Evolutionary conservation across 148 eudicot genomes (phyloP), one percentile per base, ranked within the genome.

Genomic region (Gaultheria prostrata): DNA sequence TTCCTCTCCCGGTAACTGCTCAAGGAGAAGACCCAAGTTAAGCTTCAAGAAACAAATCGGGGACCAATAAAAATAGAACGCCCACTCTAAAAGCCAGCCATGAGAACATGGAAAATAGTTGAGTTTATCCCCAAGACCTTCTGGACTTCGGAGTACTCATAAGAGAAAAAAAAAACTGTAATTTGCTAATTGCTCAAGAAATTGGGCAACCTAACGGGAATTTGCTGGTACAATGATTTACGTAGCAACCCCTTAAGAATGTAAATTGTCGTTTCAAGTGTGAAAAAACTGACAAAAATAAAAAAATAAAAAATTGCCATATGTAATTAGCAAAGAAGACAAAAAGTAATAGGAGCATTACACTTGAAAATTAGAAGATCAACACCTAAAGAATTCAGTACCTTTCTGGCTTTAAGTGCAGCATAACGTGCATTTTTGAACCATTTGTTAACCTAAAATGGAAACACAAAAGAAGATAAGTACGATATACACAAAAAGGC

Each of bases 371-470:
- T 35, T 7, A 24, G 30, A 49, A 77, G 48, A 8, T 17, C 77
- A 59, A 56, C 78, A 57, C 50, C n/a, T 17, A 7, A 26, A 61
- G 26, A 39, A 45, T 11, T 48, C 50, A 30, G 53, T 4, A 93
- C 99, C 98, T 94, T 94, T 88, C 93, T 91, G 30, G 85, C 86
- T 89, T 93, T 96, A 35, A 94, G 95, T 28, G 99, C 94, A 57
- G 86, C 80, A 84, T 96, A 96, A 59, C 99, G 99, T 6, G 99
- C 93, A 88, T 96, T 96, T 88, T 94, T 96, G 93, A 96, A 96
- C 99, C 99, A 96, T 84, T 93, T 93, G 92, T 91, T 88, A 57
- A 96, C 98, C 99, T 96, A 81, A 88, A 86, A 75, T 35, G 49
- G 33, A 56, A 61, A 61, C 26, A 14, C 67, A 20, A 28, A 82